Conservation (phyloP, 73 alveolate genomes). For the Uronychia setigera region DNA sequence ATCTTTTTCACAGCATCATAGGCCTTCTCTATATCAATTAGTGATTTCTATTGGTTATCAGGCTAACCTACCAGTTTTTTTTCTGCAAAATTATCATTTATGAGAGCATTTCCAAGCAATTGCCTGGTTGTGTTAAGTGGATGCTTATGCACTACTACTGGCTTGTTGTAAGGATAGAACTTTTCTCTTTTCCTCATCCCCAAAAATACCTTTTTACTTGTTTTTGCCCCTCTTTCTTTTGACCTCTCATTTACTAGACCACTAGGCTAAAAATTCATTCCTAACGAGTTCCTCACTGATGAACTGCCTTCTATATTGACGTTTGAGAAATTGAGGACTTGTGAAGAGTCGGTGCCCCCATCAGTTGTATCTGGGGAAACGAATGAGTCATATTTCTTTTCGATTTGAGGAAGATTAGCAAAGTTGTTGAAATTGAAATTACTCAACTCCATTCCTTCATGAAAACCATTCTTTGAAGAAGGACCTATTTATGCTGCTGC, state of each 20-base stretch:
- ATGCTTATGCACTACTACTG: neutral
- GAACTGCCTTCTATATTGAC: neutral
- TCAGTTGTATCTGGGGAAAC: neutral
- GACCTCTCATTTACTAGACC: no score
- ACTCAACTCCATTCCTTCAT: no score
- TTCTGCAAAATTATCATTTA: neutral
- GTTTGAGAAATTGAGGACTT: neutral
- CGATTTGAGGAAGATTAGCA: neutral
- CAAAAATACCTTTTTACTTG: neutral
- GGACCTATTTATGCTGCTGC: no score
- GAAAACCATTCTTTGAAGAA: no score
- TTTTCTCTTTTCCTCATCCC: neutral
- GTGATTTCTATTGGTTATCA: neutral
- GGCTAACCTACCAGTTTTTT: neutral
- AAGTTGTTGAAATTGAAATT: neutral
- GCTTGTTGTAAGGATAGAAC: neutral
- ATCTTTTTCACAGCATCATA: neutral
- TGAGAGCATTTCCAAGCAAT: neutral
- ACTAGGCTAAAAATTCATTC: neutral
- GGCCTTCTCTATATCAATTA: neutral
- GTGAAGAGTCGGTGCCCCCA: neutral
- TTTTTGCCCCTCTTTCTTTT: no score
- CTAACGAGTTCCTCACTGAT: neutral
- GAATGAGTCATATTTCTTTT: neutral
- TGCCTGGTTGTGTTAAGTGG: neutral